Conservation (phyloP, 805 yeast genomes). For the Saccharomycodes ludwigii region DNA sequence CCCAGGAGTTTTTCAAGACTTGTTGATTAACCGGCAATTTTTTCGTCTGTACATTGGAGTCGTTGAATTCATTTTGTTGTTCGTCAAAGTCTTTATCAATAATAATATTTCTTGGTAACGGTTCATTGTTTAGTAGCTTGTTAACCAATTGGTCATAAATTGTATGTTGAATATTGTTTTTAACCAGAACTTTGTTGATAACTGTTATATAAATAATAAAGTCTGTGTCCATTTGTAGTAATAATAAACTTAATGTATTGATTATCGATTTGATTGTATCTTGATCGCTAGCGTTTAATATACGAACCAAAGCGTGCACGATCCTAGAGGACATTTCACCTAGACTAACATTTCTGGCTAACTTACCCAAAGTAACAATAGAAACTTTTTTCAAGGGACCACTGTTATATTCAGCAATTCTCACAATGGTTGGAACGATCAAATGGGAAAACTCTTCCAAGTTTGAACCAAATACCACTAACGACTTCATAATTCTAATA, state of each 20-base stretch:
- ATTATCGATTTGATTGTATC: constrained; percentile 56
- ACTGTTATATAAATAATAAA: constrained; percentile 80
- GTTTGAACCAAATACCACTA: constrained; percentile 78
- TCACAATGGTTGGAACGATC: constrained; percentile 75
- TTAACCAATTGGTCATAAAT: constrained; percentile 72
- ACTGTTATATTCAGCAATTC: constrained; percentile 63
- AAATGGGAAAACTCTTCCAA: constrained; percentile 82
- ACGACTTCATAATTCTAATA: constrained; percentile 63
- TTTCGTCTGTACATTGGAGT: constrained; percentile 55
- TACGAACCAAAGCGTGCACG: constrained; percentile 72
- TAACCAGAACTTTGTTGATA: constrained; percentile 52
- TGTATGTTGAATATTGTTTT: constrained; percentile 53
- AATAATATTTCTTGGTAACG: constrained; percentile 65
- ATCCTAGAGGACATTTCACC: constrained; percentile 86
- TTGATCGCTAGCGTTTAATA: constrained; percentile 38
- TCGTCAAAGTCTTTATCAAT: constrained; percentile 50
- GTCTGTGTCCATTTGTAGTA: constrained; percentile 73
- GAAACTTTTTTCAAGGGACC: constrained; percentile 54
- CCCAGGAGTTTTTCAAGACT: constrained; percentile 76
- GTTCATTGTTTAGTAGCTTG: constrained; percentile 71
- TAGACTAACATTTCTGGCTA: constrained; percentile 59
- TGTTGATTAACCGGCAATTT: constrained; percentile 62
- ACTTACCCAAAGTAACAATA: constrained; percentile 69
- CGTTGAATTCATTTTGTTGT: constrained; percentile 20
- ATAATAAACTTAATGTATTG: constrained; percentile 67